Percentiles rank a stretch among this genome's conserved stretches.
Conservation (phyloP, 2,329 filamentous ascomycete species). For the Monilinia polystroma region DNA sequence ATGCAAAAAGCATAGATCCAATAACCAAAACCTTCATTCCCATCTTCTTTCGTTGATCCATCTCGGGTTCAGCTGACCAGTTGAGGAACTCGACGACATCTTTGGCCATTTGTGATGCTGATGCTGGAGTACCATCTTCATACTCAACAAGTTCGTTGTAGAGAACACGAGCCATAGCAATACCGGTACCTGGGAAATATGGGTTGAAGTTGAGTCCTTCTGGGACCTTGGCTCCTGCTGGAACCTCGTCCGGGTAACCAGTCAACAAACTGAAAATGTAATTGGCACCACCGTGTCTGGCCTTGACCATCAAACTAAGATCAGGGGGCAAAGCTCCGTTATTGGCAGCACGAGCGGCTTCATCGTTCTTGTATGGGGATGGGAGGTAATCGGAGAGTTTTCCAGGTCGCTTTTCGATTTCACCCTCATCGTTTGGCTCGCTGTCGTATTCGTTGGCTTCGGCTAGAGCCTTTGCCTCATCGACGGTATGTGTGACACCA, state of each 20-base stretch:
- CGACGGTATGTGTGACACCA: conserved; percentile 88
- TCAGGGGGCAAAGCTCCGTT: conserved; percentile 96
- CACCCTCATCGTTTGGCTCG: conserved; percentile 96
- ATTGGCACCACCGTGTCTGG: conserved; percentile 93
- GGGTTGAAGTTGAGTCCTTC: conserved; percentile 99
- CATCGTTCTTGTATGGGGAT: conserved; percentile 95
- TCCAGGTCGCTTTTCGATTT: conserved; percentile 97
- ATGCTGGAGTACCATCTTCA: conserved; percentile 91
- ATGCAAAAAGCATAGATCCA: conserved; percentile 72
- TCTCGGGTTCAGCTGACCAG: conserved; percentile 98
- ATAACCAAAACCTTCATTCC: conserved; percentile 92
- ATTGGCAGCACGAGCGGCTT: conserved; percentile 96
- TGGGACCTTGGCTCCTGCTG: conserved; percentile 80
- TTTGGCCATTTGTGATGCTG: conserved; percentile 99
- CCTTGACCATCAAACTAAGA: conserved; percentile 97
- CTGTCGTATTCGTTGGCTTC: conserved; percentile 99
- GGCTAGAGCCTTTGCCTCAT: conserved; percentile 95
- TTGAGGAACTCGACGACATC: conserved; percentile 98
- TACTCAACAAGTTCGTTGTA: conserved; percentile 98
- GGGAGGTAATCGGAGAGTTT: conserved; percentile 98
- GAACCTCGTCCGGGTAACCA: conserved; percentile 94
- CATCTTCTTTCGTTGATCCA: conserved; percentile 99
- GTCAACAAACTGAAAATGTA: conserved; percentile 98
- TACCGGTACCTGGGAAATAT: conserved; percentile 98
- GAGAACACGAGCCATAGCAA: conserved; percentile 97